phyloP scores from a whole-genome alignment of 805 yeast genomes.

The Monosporozyma servazzii region DNA sequence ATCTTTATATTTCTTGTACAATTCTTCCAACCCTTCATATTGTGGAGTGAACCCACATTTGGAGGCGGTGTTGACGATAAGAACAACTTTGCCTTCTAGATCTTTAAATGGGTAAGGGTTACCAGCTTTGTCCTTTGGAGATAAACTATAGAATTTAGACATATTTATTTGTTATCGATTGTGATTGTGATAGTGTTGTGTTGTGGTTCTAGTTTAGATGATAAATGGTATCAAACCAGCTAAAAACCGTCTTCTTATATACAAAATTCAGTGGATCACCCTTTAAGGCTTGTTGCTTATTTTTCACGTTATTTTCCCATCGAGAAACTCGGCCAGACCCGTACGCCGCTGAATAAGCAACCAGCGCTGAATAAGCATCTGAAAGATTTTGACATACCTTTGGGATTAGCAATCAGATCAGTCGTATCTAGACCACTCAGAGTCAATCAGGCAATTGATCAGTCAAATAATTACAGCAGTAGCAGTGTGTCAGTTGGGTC shows the following conservation, averaged over 20 bases:
- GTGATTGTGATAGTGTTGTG: background rate
- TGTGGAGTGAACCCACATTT: conserved; percentile 76
- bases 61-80: conserved; percentile 83
- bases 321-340: too few species aligned
- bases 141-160: conserved; percentile 54
- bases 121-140: conserved; percentile 52
- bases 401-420: too few species aligned
- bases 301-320: too few species aligned
- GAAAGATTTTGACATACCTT: too few species aligned
- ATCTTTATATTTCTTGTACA: conserved; percentile 56
- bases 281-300: background rate
- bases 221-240: background rate
- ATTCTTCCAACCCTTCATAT: conserved; percentile 57
- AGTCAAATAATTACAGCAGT: too few species aligned
- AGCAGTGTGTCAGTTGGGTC: too few species aligned
- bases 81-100: conserved; percentile 69
- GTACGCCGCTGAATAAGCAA: too few species aligned
- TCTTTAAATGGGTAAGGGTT: conserved; percentile 48
- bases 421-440: too few species aligned
- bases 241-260: too few species aligned
- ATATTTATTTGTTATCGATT: background rate
- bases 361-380: too few species aligned
- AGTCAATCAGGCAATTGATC: too few species aligned
- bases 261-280: too few species aligned
- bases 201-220: background rate